Evolutionary conservation across 805 yeast genomes (phyloP).

Genomic region (Candida tammaniensis): DNA sequence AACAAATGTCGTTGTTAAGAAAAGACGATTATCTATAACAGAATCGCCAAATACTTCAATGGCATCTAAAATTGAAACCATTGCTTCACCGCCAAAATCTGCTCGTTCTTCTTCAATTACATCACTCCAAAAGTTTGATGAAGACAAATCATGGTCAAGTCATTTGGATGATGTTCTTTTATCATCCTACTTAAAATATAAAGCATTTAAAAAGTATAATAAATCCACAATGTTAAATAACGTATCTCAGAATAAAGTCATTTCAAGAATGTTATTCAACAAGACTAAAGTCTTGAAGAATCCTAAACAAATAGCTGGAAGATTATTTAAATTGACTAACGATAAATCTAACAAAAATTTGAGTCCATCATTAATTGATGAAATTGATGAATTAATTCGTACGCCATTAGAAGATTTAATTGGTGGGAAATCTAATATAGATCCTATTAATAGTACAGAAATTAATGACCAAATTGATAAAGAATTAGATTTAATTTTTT

Average conservation of each 20-base stretch:
- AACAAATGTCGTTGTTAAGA: constrained; percentile 6
- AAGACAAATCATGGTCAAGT: constrained; percentile 32
- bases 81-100: constrained; percentile 16
- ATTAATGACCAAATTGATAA: constrained; percentile 22
- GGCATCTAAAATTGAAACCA: constrained; percentile 34
- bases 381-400: constrained; percentile 23
- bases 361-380: constrained; percentile 17
- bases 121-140: constrained; percentile 8
- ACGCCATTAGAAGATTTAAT: constrained; percentile 28
- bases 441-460: constrained; percentile 23
- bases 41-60: constrained; percentile 35
- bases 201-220: constrained; percentile 27
- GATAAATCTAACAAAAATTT: neutral
- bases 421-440: constrained; percentile 10
- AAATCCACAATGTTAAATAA: constrained; percentile 24
- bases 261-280: constrained; percentile 38
- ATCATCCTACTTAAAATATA: constrained; percentile 33
- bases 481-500: constrained; percentile 28
- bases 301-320: constrained; percentile 35
- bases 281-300: constrained; percentile 35
- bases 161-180: constrained; percentile 35
- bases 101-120: constrained; percentile 5
- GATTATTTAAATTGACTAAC: constrained; percentile 28
- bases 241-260: constrained; percentile 38
- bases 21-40: constrained; percentile 14